Percentiles rank a stretch among this genome's conserved stretches.
Conservation (phyloP, 2,329 filamentous ascomycete genomes). For the Myriosclerotinia duriaeana region DNA sequence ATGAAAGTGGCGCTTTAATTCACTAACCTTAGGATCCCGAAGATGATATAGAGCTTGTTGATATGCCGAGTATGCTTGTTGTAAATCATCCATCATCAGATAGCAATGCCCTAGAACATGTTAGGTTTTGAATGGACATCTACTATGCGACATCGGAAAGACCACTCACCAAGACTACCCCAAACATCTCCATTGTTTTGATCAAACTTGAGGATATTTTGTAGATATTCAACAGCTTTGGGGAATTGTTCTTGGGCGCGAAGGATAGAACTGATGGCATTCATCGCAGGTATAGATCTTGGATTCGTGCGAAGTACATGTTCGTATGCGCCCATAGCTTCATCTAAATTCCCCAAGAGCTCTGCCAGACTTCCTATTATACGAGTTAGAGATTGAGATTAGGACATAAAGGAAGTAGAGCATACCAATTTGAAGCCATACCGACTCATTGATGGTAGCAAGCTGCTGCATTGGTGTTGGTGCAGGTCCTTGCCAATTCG, state of each 20-base stretch:
- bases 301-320: constrained; percentile 83
- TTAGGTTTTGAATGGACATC: constrained; percentile 28
- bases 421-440: constrained; percentile 93
- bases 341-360: constrained; percentile 81
- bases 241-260: constrained; percentile 91
- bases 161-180: constrained; percentile 79
- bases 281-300: constrained; percentile 88
- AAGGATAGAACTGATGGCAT: constrained; percentile 86
- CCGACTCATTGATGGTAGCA: constrained; percentile 74
- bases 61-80: constrained; percentile 95
- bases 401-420: constrained; percentile 24
- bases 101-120: constrained; percentile 79
- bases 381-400: constrained; percentile 38
- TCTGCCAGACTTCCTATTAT: constrained; percentile 76
- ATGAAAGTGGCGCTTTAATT: not conserved
- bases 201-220: constrained; percentile 88
- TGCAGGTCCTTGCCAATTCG: constrained; percentile 43
- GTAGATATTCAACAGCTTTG: constrained; percentile 89
- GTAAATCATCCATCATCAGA: constrained; percentile 97
- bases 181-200: constrained; percentile 89
- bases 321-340: constrained; percentile 88
- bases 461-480: constrained; percentile 62
- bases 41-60: constrained; percentile 93
- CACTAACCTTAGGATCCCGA: constrained; percentile 78
- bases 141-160: constrained; percentile 5